Conservation (phyloP, 441 rosid species). For the Eugenia klotzschiana region DNA sequence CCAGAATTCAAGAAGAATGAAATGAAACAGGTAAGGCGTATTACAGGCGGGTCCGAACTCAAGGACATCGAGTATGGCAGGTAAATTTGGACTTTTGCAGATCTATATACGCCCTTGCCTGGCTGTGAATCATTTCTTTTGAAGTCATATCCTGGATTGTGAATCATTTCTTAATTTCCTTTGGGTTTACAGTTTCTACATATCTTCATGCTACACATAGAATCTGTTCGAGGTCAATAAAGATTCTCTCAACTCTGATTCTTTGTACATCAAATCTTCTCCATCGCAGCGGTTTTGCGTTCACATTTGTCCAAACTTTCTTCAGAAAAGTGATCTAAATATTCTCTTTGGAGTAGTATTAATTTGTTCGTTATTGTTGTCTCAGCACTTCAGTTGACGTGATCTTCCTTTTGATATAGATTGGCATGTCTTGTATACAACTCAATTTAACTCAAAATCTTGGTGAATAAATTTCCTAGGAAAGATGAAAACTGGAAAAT, state of each 20-base stretch:
- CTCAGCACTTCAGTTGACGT: background rate
- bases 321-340: background rate
- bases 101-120: background rate
- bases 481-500: slow-evolving; percentile 34
- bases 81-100: slow-evolving; percentile 10
- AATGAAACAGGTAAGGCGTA: slow-evolving; percentile 27
- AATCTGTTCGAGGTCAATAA: background rate
- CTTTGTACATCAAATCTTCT: background rate
- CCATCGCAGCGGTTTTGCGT: background rate
- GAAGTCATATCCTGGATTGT: background rate
- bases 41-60: slow-evolving; percentile 12
- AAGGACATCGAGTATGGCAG: slow-evolving; percentile 12
- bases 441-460: background rate
- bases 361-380: background rate
- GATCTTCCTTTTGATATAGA: background rate
- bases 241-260: background rate
- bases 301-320: background rate
- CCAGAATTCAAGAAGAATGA: slow-evolving; percentile 47
- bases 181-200: background rate
- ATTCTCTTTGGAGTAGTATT: too few relatives aligned
- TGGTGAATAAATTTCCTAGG: slow-evolving; percentile 34
- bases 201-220: background rate
- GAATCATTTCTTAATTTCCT: background rate
- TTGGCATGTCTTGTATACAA: background rate
- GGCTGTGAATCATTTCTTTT: background rate